Base-by-base conservation (phyloP, 1,284 basidiomycete genomes). In the Xerocomus alliaceus region DNA sequence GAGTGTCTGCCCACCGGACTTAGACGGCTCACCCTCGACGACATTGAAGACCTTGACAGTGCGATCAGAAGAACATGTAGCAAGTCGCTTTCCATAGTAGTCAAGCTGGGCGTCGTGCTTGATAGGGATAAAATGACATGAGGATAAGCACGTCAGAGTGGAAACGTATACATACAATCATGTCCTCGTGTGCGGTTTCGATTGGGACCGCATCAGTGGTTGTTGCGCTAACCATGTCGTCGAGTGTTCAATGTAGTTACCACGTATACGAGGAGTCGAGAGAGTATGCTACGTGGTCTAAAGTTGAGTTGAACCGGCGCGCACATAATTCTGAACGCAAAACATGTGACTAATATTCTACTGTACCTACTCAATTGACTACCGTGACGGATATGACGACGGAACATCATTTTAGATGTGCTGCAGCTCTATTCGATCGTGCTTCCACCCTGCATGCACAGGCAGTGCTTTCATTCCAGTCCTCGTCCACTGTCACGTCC, bases 41-140 rank as follows among this genome's bases (percentile, higher is more conserved):
- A 98, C 91, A 70, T 98, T 95, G 75, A 99, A 99, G 11, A 98
- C 91, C 72, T 95, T 94, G 68, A 99, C 92, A 0, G 94, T 97
- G 61, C 95, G 87, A 81, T 99, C 97, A 0, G 94, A 97, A 1
- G 95, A 98, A 76, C 95, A 98, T 1, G 97, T 99, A 6, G 97
- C 97, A 4, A 99, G 87, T 50, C 95, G 87, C 79, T 96, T 97
- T 55, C 95, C 96, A 73, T 98, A 98, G 82, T 97, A 98, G 79
- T 99, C 97, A 49, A 99, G 83, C 76, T 98, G 97, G 28, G 97
- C 96, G 77, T 99, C 97, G 78, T 99, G 97, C 94, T 97, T 9
- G 37, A 49, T 44, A 54, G 29, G 32, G 54, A 54, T 46, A 60
- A 48, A 44, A 29, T 4, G 6, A 17, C 17, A 35, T 58, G 50